Evolutionary conservation across 495 filamentous ascomycete genomes (phyloP), one percentile per base, ranked within the genome.

Genomic region (Parmelia sp.): DNA sequence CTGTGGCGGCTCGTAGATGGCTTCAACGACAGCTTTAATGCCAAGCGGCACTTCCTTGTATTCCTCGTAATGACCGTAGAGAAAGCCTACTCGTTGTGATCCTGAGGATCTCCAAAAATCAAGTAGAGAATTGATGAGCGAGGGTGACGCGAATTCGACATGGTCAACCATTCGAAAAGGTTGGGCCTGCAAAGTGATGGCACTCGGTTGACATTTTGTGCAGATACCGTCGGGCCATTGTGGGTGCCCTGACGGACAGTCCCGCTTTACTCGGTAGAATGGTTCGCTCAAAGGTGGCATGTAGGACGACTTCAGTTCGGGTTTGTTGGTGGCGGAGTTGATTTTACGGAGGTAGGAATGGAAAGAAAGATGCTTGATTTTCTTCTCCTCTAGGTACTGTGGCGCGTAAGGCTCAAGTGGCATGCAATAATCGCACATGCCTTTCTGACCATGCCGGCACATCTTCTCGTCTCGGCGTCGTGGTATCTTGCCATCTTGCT

Each of bases 391-490:
- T 25, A 99, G 82, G 69, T 97, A 95, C 58, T 88, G 84, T 31
- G 85, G 71, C 72, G 93, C 88, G 75, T 96, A 99, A 17, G 94
- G 95, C 72, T 99, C 95, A 39, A 99, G 79, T 1, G 94, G 94
- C 90, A 93, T 96, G 80, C 94, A 99, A 75, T 97, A 96, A 75
- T 99, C 94, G 74, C 94, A 99, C 95, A 97, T 97, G 67, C 95
- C 94, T 74, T 95, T 96, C 27, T 87, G 86, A 10, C 93, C 92
- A 74, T 99, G 94, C 69, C 88, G 88, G 78, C 94, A 99, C 89
- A 99, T 92, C 71, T 90, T 92, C 47, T 74, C 73, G 70, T 97
- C 95, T 45, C 80, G 80, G 45, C 76, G 78, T 57, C 94, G 81
- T 40, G 85, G 82, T 57, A 97, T 97, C 79, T 97, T 99, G 60